Evolutionary conservation across 75 land plant species (phyloP).

Genomic region (Picea glauca): DNA sequence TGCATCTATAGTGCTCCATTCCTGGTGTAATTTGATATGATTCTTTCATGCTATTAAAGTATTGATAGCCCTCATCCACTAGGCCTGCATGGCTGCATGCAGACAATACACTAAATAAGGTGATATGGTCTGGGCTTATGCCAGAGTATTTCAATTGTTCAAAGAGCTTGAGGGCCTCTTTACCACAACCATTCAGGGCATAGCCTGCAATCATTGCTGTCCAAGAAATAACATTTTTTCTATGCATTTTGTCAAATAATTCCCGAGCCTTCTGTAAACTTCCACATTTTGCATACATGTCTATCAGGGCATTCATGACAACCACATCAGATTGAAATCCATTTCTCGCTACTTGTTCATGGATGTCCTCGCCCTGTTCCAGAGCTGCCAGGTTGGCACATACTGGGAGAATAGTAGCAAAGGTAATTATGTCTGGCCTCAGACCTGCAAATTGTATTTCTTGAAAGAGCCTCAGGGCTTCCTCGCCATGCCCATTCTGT

Average conservation of each 20-base stretch:
- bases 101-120: conserved; percentile 12
- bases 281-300: conserved; percentile 11
- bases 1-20: not conserved
- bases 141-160: conserved; percentile 10
- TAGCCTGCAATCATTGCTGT: conserved; percentile 25
- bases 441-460: too few species aligned
- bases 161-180: conserved; percentile 17
- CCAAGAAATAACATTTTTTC: conserved; percentile 24
- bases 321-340: conserved; percentile 16
- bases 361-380: not conserved
- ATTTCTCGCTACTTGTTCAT: conserved; percentile 11
- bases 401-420: too few species aligned
- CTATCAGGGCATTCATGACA: conserved; percentile 16
- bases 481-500: too few species aligned
- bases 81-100: not conserved
- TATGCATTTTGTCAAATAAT: conserved; percentile 12
- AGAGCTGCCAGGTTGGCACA: too few species aligned
- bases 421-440: too few species aligned
- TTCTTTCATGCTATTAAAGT: not conserved
- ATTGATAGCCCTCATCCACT: not conserved
- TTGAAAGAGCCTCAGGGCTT: too few species aligned
- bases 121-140: conserved; percentile 11
- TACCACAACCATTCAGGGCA: not conserved
- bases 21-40: not conserved
- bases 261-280: conserved; percentile 7